phyloP scores from a whole-genome alignment of 805 yeast species.

The Peterozyma xylosa region DNA sequence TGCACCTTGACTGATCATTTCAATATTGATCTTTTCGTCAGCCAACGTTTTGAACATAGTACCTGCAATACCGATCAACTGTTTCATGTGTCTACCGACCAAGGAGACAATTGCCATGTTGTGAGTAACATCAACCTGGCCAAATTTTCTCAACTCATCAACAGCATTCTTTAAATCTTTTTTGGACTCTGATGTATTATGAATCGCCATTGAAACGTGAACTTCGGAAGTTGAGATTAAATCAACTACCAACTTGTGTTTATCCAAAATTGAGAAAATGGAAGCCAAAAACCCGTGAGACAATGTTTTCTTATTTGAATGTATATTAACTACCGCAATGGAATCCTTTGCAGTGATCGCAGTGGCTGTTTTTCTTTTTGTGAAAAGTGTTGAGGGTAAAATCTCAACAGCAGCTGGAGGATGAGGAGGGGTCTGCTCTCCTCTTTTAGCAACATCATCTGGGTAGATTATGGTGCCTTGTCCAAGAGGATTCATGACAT shows the following conservation, averaged over 20 bases:
- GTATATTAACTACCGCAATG: constrained; percentile 87
- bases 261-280: constrained; percentile 81
- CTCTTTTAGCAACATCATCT: constrained; percentile 75
- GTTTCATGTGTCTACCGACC: constrained; percentile 97
- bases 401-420: constrained; percentile 75
- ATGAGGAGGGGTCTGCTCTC: constrained; percentile 90
- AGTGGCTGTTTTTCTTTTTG: constrained; percentile 67
- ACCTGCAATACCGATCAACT: constrained; percentile 93
- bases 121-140: constrained; percentile 82
- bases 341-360: constrained; percentile 95
- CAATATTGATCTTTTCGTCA: constrained; percentile 85
- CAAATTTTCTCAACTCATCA: constrained; percentile 70
- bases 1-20: constrained; percentile 98
- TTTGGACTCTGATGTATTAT: constrained; percentile 56
- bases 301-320: constrained; percentile 85
- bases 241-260: constrained; percentile 82
- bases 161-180: constrained; percentile 62
- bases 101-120: constrained; percentile 87
- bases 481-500: constrained; percentile 91
- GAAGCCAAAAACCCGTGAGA: constrained; percentile 94
- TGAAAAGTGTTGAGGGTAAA: constrained; percentile 28
- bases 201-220: constrained; percentile 96
- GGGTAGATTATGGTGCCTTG: constrained; percentile 93
- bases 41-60: constrained; percentile 94
- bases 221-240: constrained; percentile 96